Evolutionary conservation across 2,329 filamentous ascomycete species (phyloP).

Genomic region (Drechslera avenae): DNA sequence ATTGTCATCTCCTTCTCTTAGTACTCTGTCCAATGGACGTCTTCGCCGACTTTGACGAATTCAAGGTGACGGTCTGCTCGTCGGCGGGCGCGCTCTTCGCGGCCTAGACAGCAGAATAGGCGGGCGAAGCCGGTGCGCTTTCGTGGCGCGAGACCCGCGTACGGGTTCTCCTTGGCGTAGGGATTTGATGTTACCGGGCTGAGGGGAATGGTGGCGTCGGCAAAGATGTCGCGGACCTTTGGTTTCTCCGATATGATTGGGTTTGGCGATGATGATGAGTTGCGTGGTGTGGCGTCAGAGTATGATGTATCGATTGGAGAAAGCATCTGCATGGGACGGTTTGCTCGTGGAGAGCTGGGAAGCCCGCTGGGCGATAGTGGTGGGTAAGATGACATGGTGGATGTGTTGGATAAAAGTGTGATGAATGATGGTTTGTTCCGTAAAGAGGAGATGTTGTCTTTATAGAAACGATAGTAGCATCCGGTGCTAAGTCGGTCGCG

Average conservation of each 20-base stretch:
- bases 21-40: slow-evolving; percentile 41
- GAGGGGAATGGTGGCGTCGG: slow-evolving; percentile 43
- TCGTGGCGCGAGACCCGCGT: slow-evolving; percentile 35
- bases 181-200: slow-evolving; percentile 31
- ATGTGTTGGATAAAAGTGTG: background rate
- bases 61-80: slow-evolving; percentile 24
- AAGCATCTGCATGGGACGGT: slow-evolving; percentile 24
- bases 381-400: slow-evolving; percentile 23
- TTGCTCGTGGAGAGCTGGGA: slow-evolving; percentile 32
- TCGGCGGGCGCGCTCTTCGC: slow-evolving; percentile 38
- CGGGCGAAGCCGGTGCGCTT: slow-evolving; percentile 38
- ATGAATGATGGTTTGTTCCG: background rate
- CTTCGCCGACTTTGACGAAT: slow-evolving; percentile 41
- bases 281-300: slow-evolving; percentile 7
- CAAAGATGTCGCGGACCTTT: slow-evolving; percentile 35
- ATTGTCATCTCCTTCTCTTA: slow-evolving; percentile 7
- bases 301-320: slow-evolving; percentile 32
- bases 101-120: slow-evolving; percentile 43
- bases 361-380: slow-evolving; percentile 27
- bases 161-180: slow-evolving; percentile 20
- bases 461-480: slow-evolving; percentile 1
- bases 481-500: slow-evolving; percentile 10
- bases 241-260: slow-evolving; percentile 23
- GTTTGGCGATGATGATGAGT: slow-evolving; percentile 23
- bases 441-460: slow-evolving; percentile 11